Evolutionary conservation across 2,329 filamentous ascomycete species (phyloP).

Genomic region (Pleoardoris graminearum): DNA sequence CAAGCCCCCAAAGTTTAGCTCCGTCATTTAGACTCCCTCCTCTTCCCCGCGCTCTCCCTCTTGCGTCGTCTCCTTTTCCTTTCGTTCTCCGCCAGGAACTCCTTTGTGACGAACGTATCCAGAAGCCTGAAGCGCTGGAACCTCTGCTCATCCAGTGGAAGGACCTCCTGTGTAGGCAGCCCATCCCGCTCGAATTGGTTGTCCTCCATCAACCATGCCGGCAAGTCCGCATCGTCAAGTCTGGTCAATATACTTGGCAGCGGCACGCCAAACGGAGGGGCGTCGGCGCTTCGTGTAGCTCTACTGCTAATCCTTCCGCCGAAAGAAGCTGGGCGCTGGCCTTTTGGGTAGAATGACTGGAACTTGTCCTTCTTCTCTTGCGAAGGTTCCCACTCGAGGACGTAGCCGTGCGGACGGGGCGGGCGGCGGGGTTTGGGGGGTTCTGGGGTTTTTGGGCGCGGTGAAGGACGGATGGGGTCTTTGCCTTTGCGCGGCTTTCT

Average conservation of each 20-base stretch:
- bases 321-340: background rate
- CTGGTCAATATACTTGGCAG: background rate
- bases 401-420: conserved; percentile 36
- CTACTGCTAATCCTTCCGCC: background rate
- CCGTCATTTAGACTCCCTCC: background rate
- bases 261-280: background rate
- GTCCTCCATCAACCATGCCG: conserved; percentile 29
- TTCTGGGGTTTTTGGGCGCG: background rate
- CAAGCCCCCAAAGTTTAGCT: background rate
- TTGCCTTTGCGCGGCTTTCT: background rate
- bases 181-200: conserved; percentile 79
- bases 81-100: conserved; percentile 59
- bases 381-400: conserved; percentile 31
- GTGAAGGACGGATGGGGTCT: background rate
- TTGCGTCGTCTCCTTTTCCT: conserved; percentile 65
- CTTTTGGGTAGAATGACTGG: conserved; percentile 83
- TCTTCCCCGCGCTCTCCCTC: conserved; percentile 50
- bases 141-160: conserved; percentile 57
- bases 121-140: conserved; percentile 67
- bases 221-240: background rate
- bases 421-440: conserved; percentile 34
- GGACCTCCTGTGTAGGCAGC: conserved; percentile 70
- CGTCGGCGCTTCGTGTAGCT: background rate
- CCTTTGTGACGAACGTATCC: conserved; percentile 59
- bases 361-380: conserved; percentile 63